Base-by-base conservation (phyloP, 2,329 filamentous ascomycete genomes). In the Coleophoma cylindrospora region DNA sequence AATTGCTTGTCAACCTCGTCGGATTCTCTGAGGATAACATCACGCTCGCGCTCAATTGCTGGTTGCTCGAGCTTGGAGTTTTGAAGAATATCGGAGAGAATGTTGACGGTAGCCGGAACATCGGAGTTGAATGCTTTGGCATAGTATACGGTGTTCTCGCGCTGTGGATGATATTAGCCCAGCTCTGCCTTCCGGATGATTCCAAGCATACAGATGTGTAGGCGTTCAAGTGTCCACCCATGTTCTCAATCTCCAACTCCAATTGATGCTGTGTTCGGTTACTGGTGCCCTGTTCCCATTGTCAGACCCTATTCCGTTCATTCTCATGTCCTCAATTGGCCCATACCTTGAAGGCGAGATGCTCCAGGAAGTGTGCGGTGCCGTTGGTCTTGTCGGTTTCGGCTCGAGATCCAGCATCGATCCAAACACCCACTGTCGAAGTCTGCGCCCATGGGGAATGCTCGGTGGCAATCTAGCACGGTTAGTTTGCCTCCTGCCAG, bases 1-100 rank as follows among this genome's bases (percentile, higher is more conserved):
- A 97, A 79, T 79, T 97, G 92, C 84, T 99, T 99, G 83, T 99
- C 94, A 61, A 99, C 95, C 80, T 99, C 94, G 77, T 99, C 94
- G 65, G 95, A 94, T 76, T 99, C 94, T 67, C 94, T 87, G 65
- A 99, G 84, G 70, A 99, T 99, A 68, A 99, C 95, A 75, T 96
- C 92, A 69, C 94, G 88, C 80, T 99, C 94, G 62, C 95, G 88
- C 81, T 99, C 91, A 68, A 94, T 96, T 65, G 94, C 92, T 51
- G 81, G 77, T 66, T 84, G 77, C 76, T 99, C 94, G 69, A 99
- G 90, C 80, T 95, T 96, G 61, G 94, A 97, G 84, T 99, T 95
- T 74, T 97, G 94, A 56, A 99, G 89, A 70, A 99, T 99, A 71
- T 99, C 94, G 79, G 94, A 88, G 55, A 99, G 89, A 67, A 99